These are phyloP conservation scores for Xerocomellus dryophilus DNA, from an alignment of 768 basidiomycete species.

Conservation along the genomic window DNA sequence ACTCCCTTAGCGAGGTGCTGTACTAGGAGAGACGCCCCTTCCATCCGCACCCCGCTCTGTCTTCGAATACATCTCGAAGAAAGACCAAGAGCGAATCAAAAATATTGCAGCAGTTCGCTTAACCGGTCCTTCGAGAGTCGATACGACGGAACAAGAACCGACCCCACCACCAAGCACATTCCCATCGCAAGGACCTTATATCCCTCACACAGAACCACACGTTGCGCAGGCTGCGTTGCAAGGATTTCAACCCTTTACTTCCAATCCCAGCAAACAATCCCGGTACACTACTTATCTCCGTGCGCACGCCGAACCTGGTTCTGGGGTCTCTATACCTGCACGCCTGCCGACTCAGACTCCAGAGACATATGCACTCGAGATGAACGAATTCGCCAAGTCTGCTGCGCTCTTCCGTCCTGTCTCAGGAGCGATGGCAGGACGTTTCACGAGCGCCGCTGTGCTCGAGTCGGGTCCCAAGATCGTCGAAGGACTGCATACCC, in stretches of 20 bases:
- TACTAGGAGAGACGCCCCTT: slow-evolving; percentile 79
- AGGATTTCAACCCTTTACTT: slow-evolving; percentile 87
- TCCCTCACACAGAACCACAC: slow-evolving; percentile 68
- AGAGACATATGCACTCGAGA: slow-evolving; percentile 77
- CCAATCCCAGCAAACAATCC: slow-evolving; percentile 73
- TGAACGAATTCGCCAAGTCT: slow-evolving; percentile 82
- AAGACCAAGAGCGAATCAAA: slow-evolving; percentile 83
- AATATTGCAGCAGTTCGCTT: slow-evolving; percentile 43
- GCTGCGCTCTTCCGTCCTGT: slow-evolving; percentile 91
- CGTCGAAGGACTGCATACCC: slow-evolving; percentile 67
- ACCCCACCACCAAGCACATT: slow-evolving; percentile 13
- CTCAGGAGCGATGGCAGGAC: slow-evolving; percentile 85
- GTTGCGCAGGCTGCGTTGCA: slow-evolving; percentile 82
- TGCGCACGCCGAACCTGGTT: slow-evolving; percentile 56
- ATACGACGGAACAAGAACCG: slow-evolving; percentile 25
- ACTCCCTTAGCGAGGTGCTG: slow-evolving; percentile 64
- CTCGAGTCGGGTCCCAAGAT: slow-evolving; percentile 64
- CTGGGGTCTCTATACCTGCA: slow-evolving; percentile 45
- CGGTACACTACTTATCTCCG: slow-evolving; percentile 82
- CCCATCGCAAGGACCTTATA: slow-evolving; percentile 34
- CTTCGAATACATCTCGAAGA: slow-evolving; percentile 92
- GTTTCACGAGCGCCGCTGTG: slow-evolving; percentile 82
- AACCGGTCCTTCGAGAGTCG: slow-evolving; percentile 24
- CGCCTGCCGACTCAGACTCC: slow-evolving; percentile 55
- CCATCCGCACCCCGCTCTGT: slow-evolving; percentile 73